Evolutionary conservation across 495 filamentous ascomycete species (phyloP).

Genomic region (Tuber calosporum): DNA sequence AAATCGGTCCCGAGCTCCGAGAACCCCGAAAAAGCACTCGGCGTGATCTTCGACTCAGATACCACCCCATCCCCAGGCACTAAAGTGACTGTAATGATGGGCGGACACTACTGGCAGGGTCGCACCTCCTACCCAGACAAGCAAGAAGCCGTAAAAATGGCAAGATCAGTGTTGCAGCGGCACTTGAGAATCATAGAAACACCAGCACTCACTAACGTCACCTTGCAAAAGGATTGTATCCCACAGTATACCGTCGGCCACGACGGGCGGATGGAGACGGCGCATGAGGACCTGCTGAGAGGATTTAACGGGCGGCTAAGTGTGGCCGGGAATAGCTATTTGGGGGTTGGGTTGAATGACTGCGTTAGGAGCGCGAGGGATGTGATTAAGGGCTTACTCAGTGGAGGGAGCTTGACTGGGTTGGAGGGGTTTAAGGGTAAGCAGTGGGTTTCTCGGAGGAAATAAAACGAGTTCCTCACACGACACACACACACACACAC

Average conservation of each 20-base stretch:
- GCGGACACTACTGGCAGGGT: constrained; percentile 84
- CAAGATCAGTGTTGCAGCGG: constrained; percentile 57
- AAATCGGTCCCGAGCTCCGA: constrained; percentile 58
- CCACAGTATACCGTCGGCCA: constrained; percentile 85
- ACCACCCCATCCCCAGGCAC: constrained; percentile 55
- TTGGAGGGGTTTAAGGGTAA: constrained; percentile 36
- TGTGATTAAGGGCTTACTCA: constrained; percentile 43
- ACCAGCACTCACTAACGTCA: constrained; percentile 52
- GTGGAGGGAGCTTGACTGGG: constrained; percentile 31
- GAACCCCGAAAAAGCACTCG: constrained; percentile 79
- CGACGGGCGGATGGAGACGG: constrained; percentile 52
- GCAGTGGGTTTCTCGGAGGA: neutral
- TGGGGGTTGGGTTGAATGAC: constrained; percentile 55
- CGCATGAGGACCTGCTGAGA: constrained; percentile 51
- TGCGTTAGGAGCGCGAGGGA: constrained; percentile 52
- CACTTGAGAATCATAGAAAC: constrained; percentile 63
- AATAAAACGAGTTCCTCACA: neutral
- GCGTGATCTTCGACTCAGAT: constrained; percentile 84
- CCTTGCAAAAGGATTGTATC: constrained; percentile 69
- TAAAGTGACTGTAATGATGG: constrained; percentile 90
- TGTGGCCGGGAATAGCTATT: constrained; percentile 76
- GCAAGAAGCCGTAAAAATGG: constrained; percentile 59
- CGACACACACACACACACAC: neutral
- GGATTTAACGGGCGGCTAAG: constrained; percentile 59
- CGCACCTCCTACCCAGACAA: constrained; percentile 48